Conservation (phyloP, 1,284 basidiomycete species). For the Coniferiporia weirii region DNA sequence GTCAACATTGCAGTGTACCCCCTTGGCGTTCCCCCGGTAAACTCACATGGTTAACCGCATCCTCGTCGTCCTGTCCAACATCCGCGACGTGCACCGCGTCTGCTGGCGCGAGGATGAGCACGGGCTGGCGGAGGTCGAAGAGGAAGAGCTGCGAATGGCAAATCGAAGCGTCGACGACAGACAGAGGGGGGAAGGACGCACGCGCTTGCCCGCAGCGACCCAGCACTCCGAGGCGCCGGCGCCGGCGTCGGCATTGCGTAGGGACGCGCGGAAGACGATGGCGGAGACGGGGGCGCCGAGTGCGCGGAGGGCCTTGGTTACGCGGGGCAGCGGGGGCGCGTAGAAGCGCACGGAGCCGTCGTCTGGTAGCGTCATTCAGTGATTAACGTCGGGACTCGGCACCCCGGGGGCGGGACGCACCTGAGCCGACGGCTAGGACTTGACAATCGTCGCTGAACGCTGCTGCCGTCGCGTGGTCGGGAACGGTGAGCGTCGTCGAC, state of each 20-base stretch:
- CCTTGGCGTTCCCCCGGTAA: too few species aligned
- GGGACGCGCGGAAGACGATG: slow-evolving; percentile 33
- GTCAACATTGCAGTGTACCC: slow-evolving; percentile 2
- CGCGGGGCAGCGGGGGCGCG: slow-evolving; percentile 50
- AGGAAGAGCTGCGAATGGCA: slow-evolving; percentile 6
- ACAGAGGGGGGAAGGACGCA: slow-evolving; percentile 26
- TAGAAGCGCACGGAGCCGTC: slow-evolving; percentile 71
- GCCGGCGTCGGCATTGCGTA: too few species aligned
- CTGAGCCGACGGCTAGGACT: slow-evolving; percentile 40
- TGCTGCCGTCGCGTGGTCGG: slow-evolving; percentile 9
- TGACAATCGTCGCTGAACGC: slow-evolving; percentile 2
- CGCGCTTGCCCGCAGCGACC: slow-evolving; percentile 56
- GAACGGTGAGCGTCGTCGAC: slow-evolving; percentile 1
- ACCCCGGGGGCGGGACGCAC: too few species aligned
- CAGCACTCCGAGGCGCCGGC: slow-evolving; percentile 36
- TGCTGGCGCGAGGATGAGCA: slow-evolving; percentile 42
- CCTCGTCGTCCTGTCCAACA: slow-evolving; percentile 47
- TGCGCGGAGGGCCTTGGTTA: slow-evolving; percentile 57
- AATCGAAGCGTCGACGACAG: too few species aligned
- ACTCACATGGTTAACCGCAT: slow-evolving; percentile 65
- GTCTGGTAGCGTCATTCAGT: slow-evolving; percentile 34
- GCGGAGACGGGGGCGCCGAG: slow-evolving; percentile 57
- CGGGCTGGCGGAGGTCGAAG: slow-evolving; percentile 26
- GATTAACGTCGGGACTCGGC: background rate
- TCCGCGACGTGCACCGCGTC: slow-evolving; percentile 44